Conservation (phyloP, 106 monocot genomes). For the Iris macrosiphon region DNA sequence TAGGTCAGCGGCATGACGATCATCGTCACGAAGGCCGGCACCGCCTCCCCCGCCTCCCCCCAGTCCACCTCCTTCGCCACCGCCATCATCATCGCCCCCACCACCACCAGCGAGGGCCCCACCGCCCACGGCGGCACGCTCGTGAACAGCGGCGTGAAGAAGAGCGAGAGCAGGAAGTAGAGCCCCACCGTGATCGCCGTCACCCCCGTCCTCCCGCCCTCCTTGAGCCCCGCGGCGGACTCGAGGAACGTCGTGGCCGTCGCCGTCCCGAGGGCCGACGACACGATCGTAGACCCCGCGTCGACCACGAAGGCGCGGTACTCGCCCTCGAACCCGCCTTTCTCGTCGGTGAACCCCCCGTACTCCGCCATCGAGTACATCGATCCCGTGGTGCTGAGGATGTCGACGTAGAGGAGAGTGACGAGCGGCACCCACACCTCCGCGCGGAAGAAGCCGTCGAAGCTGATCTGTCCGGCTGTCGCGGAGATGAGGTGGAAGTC, state of each 20-base stretch:
- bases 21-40: conserved; percentile 75
- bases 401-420: conserved; percentile 59
- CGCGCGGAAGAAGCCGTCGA: conserved; percentile 23
- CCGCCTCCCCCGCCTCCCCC: conserved; percentile 38
- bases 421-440: conserved; percentile 39
- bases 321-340: conserved; percentile 57
- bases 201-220: conserved; percentile 69
- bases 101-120: conserved; percentile 63
- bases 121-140: conserved; percentile 80
- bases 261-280: conserved; percentile 48
- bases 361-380: conserved; percentile 85
- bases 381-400: conserved; percentile 61
- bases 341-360: conserved; percentile 44
- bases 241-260: conserved; percentile 69
- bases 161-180: conserved; percentile 31
- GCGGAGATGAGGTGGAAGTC: conserved; percentile 43
- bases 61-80: conserved; percentile 61
- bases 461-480: conserved; percentile 35
- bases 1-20: conserved; percentile 58
- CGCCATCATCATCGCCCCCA: conserved; percentile 75
- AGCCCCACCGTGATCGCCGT: conserved; percentile 41
- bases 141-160: conserved; percentile 50
- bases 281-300: conserved; percentile 34
- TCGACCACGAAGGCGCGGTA: conserved; percentile 63
- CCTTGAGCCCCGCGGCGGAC: conserved; percentile 56